These are phyloP conservation scores for Russula ochroleuca DNA, from an alignment of 768 basidiomycete species.

Conservation along the genomic window DNA sequence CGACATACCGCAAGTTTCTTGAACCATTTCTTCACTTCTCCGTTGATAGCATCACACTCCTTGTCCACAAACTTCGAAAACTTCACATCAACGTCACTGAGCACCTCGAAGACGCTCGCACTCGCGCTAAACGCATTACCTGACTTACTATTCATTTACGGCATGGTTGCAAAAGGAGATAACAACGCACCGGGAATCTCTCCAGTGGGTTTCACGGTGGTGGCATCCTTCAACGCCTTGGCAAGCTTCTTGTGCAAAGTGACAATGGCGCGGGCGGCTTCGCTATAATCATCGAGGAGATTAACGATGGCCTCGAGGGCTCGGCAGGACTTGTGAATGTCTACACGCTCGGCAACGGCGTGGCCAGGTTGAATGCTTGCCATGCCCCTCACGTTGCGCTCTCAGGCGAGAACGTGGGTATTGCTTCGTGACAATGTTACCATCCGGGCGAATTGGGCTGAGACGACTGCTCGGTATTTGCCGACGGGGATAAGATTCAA, in stretches of 20 bases:
- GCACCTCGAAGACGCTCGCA: conserved; percentile 62
- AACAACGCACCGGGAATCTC: conserved; percentile 56
- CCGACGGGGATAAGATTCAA: conserved; percentile 1
- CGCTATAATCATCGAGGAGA: conserved; percentile 69
- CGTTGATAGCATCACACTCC: conserved; percentile 60
- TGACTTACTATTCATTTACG: conserved; percentile 32
- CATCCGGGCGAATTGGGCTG: conserved; percentile 10
- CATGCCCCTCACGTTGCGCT: conserved; percentile 14
- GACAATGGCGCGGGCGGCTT: conserved; percentile 59
- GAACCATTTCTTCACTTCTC: conserved; percentile 81
- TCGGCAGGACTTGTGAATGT: conserved; percentile 80
- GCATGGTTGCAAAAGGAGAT: not conserved
- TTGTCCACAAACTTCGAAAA: conserved; percentile 71
- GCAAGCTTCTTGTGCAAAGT: conserved; percentile 69
- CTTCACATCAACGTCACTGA: conserved; percentile 68
- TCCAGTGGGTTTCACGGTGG: conserved; percentile 52
- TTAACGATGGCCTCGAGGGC: conserved; percentile 63
- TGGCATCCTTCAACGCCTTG: conserved; percentile 64
- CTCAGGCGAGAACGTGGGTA: conserved; percentile 3
- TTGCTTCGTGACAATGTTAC: not conserved
- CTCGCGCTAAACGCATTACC: conserved; percentile 64
- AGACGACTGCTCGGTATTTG: conserved; percentile 11
- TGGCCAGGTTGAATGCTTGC: conserved; percentile 23
- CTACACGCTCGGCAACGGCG: conserved; percentile 54
- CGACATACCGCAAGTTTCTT: conserved; percentile 71